Conservation (phyloP, 306 rosid species). For the Gastrolobium bilobum region DNA sequence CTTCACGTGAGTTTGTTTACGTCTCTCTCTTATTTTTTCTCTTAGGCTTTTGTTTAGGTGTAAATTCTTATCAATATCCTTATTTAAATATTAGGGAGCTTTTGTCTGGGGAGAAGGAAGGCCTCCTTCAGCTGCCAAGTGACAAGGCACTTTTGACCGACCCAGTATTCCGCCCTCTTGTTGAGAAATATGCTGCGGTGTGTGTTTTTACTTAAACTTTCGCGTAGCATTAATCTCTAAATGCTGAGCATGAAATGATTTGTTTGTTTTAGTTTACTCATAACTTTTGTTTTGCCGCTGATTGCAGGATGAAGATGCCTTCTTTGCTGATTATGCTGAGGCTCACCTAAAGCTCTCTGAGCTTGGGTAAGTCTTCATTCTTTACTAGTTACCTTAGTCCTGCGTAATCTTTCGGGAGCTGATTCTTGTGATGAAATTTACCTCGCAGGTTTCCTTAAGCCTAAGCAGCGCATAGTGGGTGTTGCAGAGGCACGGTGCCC, state of each 20-base stretch:
- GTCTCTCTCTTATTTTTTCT: too few species aligned
- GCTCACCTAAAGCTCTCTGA: slow-evolving; percentile 92
- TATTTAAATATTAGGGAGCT: slow-evolving; percentile 61
- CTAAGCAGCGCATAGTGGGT: slow-evolving; percentile 25
- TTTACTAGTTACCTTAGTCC: background rate
- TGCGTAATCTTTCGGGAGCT: background rate
- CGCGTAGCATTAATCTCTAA: background rate
- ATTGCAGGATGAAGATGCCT: slow-evolving; percentile 87
- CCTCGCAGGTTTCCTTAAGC: slow-evolving; percentile 53
- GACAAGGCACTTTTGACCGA: slow-evolving; percentile 88
- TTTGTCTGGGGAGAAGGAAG: slow-evolving; percentile 84
- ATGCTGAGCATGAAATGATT: background rate
- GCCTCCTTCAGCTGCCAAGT: slow-evolving; percentile 82
- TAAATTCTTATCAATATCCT: background rate
- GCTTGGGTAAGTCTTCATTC: slow-evolving; percentile 72
- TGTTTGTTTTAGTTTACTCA: background rate
- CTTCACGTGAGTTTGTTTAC: slow-evolving; percentile 65
- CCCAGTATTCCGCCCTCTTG: slow-evolving; percentile 95
- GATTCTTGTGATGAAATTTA: background rate
- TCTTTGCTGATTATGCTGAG: slow-evolving; percentile 77
- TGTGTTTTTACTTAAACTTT: slow-evolving; percentile 19
- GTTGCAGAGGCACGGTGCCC: slow-evolving; percentile 9
- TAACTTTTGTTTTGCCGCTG: background rate
- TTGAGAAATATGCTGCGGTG: slow-evolving; percentile 95
- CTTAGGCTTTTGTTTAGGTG: background rate